Base-by-base conservation (phyloP, 352 stramenopile species). In the Peronospora destructor region DNA sequence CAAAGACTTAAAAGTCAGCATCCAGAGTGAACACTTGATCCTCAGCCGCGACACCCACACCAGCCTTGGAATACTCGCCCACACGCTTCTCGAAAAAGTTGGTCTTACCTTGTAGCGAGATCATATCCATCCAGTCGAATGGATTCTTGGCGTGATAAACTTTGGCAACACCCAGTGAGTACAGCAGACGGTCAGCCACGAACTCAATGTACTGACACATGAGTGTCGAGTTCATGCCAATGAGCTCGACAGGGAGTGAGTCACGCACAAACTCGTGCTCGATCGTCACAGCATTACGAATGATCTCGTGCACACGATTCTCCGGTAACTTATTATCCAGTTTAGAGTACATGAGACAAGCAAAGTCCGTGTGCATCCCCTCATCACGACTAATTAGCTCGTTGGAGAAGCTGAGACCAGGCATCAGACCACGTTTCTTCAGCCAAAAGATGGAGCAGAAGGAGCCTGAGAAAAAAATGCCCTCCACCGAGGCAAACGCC, bases 141-240 rank as follows among this genome's bases (percentile, higher is more conserved):
- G 96, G 96, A 70, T 99, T 99, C 34, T 73, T 67, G 8, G 74
- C 76, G 53, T 92, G 79, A 81, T 98, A 99, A 64, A 96, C 73
- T 73, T 98, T 98, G 28, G 68, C 41, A 50, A 85, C 93, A 45
- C 87, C 90, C 4, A 99, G 80, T 16, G 91, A 79, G 39, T 89
- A 74, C 11, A 99, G 68, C 42, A 99, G 67, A 12, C 96, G 86
- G 75, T 99, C 96, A 16, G 96, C 95, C 61, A 94, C 90, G 64
- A 99, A 99, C 78, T 99, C 84, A 75, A 99, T 99, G 85, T 99
- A 99, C 66, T 98, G 78, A 58, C 86, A 95, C 97, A 99, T 99
- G 50, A 98, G 77, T 35, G 50, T 46, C 45, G 82, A 93, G 82
- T 99, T 99, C 96, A 99, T 99, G 41, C 97, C 97, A 61, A 99